phyloP scores from a whole-genome alignment of 2,329 filamentous ascomycete species.

The Phyllosticta ampelicida region DNA sequence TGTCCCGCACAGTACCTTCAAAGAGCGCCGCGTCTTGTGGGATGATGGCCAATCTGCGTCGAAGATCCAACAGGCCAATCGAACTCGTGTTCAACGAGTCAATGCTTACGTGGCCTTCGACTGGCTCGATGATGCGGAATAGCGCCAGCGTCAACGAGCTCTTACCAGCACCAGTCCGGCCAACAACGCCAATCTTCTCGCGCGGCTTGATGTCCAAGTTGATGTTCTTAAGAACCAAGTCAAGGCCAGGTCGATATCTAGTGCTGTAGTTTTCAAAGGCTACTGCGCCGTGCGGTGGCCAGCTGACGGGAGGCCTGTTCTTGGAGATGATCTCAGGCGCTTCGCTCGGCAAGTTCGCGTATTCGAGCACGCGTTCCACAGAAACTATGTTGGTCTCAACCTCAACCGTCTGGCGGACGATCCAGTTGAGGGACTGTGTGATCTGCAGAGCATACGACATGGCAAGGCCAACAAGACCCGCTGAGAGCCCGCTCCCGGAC shows the following conservation, averaged over 20 bases:
- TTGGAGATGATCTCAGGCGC: conserved; percentile 88
- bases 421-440: conserved; percentile 96
- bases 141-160: conserved; percentile 84
- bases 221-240: conserved; percentile 87
- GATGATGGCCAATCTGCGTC: conserved; percentile 86
- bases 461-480: conserved; percentile 76
- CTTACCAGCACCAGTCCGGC: conserved; percentile 91
- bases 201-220: conserved; percentile 86
- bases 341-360: conserved; percentile 81
- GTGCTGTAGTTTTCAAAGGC: conserved; percentile 92
- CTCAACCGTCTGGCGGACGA: conserved; percentile 94
- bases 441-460: conserved; percentile 98
- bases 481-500: conserved; percentile 49
- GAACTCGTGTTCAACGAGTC: conserved; percentile 80
- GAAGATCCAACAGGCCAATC: conserved; percentile 81
- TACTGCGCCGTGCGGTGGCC: conserved; percentile 82
- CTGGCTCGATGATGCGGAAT: conserved; percentile 91
- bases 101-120: conserved; percentile 73
- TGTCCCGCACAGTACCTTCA: conserved; percentile 85
- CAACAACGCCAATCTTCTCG: conserved; percentile 97
- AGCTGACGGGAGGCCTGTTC: conserved; percentile 75
- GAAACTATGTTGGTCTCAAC: conserved; percentile 99
- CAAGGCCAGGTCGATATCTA: conserved; percentile 78
- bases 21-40: conserved; percentile 96
- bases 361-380: conserved; percentile 94